A percentile compares a stretch with the other conserved stretches of the same genome.
phyloP scores from a whole-genome alignment of 2,329 filamentous ascomycete species.

The Verticillium longisporum region DNA sequence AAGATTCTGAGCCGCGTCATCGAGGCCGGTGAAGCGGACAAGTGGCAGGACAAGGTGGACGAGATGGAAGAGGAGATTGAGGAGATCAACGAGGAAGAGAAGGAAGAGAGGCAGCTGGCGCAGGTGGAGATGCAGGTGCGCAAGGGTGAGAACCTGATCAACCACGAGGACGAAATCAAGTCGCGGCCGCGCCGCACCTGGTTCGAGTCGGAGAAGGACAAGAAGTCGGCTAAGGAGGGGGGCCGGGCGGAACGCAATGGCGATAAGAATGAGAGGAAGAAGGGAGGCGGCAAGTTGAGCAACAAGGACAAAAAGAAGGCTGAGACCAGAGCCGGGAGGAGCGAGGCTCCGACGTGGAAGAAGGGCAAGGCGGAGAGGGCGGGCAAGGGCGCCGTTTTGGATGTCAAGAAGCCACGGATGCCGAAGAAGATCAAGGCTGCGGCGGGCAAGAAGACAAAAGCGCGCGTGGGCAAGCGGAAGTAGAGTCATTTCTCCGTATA shows the following conservation, averaged over 20 bases:
- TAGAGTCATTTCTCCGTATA: not conserved
- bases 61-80: slow-evolving; percentile 75
- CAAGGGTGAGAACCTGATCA: slow-evolving; percentile 86
- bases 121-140: slow-evolving; percentile 85
- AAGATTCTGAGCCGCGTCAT: slow-evolving; percentile 83
- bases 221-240: slow-evolving; percentile 69
- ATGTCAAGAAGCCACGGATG: slow-evolving; percentile 28
- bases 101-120: slow-evolving; percentile 81
- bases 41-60: slow-evolving; percentile 65
- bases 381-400: slow-evolving; percentile 43
- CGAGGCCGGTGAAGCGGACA: slow-evolving; percentile 65
- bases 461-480: slow-evolving; percentile 12
- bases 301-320: slow-evolving; percentile 58
- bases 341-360: slow-evolving; percentile 63
- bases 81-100: slow-evolving; percentile 81
- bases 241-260: slow-evolving; percentile 53
- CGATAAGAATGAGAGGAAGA: slow-evolving; percentile 54
- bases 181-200: slow-evolving; percentile 83
- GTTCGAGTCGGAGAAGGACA: slow-evolving; percentile 91
- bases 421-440: slow-evolving; percentile 13
- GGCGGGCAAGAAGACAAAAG: slow-evolving; percentile 7
- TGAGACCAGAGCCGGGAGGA: slow-evolving; percentile 47
- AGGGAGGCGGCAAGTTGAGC: slow-evolving; percentile 49
- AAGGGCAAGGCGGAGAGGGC: slow-evolving; percentile 60
- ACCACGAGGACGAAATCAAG: slow-evolving; percentile 86